phyloP scores from a whole-genome alignment of 2,329 filamentous ascomycete genomes.

The Penicillium freii region DNA sequence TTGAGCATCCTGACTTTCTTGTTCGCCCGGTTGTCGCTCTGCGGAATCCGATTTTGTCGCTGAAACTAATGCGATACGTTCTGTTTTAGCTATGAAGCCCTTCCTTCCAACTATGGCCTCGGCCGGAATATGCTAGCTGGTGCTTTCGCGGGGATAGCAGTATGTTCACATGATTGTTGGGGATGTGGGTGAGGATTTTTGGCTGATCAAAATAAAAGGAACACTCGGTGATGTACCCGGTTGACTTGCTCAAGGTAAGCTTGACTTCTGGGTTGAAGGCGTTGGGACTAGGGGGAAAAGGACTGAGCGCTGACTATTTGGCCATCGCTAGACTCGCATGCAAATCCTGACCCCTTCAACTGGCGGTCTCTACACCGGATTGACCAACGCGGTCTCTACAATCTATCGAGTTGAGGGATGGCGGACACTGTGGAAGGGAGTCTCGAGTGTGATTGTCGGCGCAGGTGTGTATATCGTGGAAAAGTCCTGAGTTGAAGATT shows the following conservation, averaged over 20 bases:
- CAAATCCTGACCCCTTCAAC: constrained; percentile 86
- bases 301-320: constrained; percentile 14
- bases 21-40: constrained; percentile 1
- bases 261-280: neutral
- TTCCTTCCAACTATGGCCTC: constrained; percentile 92
- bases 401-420: constrained; percentile 89
- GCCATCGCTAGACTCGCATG: constrained; percentile 76
- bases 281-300: neutral
- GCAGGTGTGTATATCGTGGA: constrained; percentile 63
- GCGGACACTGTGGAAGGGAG: constrained; percentile 88
- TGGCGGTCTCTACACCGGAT: constrained; percentile 78
- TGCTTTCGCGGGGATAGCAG: constrained; percentile 93
- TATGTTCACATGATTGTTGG: constrained; percentile 48
- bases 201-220: constrained; percentile 58
- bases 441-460: constrained; percentile 93
- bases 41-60: constrained; percentile 2
- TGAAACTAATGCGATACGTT: constrained; percentile 23
- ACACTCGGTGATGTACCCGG: constrained; percentile 98
- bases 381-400: constrained; percentile 87
- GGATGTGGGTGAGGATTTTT: neutral
- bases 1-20: neutral
- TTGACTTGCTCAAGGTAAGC: constrained; percentile 92
- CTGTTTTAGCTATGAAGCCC: constrained; percentile 72
- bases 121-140: constrained; percentile 93
- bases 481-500: neutral